Evolutionary conservation across 225 moss, liverwort and hornwort species (phyloP).

Genomic region (Sphagnum contortum): DNA sequence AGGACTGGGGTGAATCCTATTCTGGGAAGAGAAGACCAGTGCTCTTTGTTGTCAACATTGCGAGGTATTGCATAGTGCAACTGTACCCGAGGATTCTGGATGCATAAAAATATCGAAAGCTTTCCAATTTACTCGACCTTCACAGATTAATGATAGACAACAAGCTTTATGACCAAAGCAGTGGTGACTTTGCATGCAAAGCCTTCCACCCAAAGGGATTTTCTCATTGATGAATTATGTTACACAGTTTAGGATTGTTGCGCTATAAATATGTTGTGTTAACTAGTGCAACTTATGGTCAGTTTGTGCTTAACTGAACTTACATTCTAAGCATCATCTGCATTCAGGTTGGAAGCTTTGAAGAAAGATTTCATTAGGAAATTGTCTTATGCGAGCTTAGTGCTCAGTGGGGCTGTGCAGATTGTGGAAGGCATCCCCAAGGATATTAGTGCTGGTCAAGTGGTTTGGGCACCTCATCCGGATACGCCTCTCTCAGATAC

Average conservation of each 20-base stretch:
- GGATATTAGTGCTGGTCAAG: constrained; percentile 92
- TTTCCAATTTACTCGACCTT: too few relatives aligned
- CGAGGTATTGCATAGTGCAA: constrained; percentile 31
- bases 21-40: constrained; percentile 83
- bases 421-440: constrained; percentile 73
- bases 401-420: constrained; percentile 83
- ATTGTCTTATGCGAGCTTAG: constrained; percentile 27
- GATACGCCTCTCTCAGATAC: constrained; percentile 19
- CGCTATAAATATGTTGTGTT: too few relatives aligned
- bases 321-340: too few relatives aligned
- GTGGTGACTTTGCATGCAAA: too few relatives aligned
- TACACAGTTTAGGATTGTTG: too few relatives aligned
- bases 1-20: constrained; percentile 98
- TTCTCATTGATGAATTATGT: too few relatives aligned
- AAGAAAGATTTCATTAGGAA: not conserved
- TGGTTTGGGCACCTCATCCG: constrained; percentile 80
- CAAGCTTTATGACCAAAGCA: too few relatives aligned
- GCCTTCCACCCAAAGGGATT: too few relatives aligned
- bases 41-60: constrained; percentile 71
- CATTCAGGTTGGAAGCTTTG: too few relatives aligned
- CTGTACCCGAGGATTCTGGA: not conserved
- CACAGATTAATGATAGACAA: too few relatives aligned
- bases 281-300: too few relatives aligned
- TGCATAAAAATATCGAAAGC: not conserved
- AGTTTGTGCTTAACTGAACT: too few relatives aligned